Conservation (phyloP, 805 yeast species). For the Lipomyces yamadae region DNA sequence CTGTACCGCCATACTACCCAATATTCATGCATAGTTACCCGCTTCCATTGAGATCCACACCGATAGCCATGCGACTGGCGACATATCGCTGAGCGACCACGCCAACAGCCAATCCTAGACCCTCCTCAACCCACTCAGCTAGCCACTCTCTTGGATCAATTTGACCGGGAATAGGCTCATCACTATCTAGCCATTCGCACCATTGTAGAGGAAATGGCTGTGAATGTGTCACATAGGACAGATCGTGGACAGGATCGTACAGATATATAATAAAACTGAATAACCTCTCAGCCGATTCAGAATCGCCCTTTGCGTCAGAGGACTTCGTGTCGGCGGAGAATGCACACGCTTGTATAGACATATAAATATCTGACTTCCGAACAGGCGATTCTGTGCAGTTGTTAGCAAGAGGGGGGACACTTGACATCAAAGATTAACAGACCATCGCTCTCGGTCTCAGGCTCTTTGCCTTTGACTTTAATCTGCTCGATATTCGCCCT, state of each 20-base stretch:
- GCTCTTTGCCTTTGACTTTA: constrained; percentile 45
- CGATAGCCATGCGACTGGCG: constrained; percentile 80
- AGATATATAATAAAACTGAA: constrained; percentile 78
- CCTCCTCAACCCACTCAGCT: constrained; percentile 75
- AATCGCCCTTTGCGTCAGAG: constrained; percentile 43
- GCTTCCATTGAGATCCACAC: constrained; percentile 28
- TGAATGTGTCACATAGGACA: constrained; percentile 74
- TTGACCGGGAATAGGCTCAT: constrained; percentile 32
- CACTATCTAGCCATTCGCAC: constrained; percentile 85
- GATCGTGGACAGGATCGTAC: constrained; percentile 77
- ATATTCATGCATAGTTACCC: neutral
- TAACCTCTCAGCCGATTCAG: constrained; percentile 46
- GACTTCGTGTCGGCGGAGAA: constrained; percentile 39
- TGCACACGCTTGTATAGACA: constrained; percentile 69
- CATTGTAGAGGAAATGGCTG: constrained; percentile 90
- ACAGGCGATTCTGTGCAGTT: constrained; percentile 33
- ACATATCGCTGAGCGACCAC: constrained; percentile 90
- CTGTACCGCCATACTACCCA: neutral
- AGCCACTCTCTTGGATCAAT: constrained; percentile 75
- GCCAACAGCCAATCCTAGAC: constrained; percentile 79
- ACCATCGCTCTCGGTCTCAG: constrained; percentile 40
- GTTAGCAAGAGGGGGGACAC: neutral
- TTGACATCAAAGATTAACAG: neutral
- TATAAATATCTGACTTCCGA: constrained; percentile 63
- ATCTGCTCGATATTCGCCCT: constrained; percentile 72